A percentile compares a stretch with the other conserved stretches of the same genome.
Evolutionary conservation across 441 rosid species (phyloP).

Genomic region (Sinapis alba): DNA sequence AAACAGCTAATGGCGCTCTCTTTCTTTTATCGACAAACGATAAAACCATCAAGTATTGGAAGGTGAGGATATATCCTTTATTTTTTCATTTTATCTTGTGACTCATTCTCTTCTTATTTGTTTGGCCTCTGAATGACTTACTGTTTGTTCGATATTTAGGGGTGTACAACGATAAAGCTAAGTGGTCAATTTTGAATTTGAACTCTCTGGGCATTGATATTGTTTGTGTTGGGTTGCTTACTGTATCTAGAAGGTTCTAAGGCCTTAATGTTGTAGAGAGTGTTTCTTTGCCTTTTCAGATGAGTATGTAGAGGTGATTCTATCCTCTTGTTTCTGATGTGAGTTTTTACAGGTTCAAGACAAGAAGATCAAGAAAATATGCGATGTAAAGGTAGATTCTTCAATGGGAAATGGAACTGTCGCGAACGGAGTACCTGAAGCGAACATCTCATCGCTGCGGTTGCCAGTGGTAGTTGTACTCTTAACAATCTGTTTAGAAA

Average conservation of each 20-base stretch:
- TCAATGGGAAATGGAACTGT: conserved; percentile 68
- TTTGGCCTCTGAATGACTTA: not conserved
- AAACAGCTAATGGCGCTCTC: conserved; percentile 76
- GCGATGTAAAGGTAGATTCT: conserved; percentile 78
- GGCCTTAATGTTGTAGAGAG: not conserved
- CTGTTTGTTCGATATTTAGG: not conserved
- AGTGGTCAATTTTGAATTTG: not conserved
- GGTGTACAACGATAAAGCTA: not conserved
- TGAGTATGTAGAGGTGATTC: not conserved
- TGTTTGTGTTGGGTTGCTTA: conserved; percentile 13
- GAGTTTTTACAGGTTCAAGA: conserved; percentile 80
- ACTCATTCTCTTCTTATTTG: too few relatives aligned
- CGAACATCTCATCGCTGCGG: conserved; percentile 63
- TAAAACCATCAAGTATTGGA: conserved; percentile 91
- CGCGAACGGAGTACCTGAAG: conserved; percentile 47
- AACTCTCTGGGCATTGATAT: conserved; percentile 14
- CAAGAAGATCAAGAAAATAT: conserved; percentile 90
- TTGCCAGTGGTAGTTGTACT: conserved; percentile 94
- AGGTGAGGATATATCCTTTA: conserved; percentile 52
- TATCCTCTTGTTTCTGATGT: conserved; percentile 29
- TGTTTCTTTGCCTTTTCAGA: conserved; percentile 17
- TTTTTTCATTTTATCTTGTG: too few relatives aligned
- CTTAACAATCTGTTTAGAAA: conserved; percentile 12
- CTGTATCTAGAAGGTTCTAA: not conserved
- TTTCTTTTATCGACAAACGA: conserved; percentile 59